Evolutionary conservation across 1,284 basidiomycete species (phyloP).

Genomic region (Xanthoconium separans): DNA sequence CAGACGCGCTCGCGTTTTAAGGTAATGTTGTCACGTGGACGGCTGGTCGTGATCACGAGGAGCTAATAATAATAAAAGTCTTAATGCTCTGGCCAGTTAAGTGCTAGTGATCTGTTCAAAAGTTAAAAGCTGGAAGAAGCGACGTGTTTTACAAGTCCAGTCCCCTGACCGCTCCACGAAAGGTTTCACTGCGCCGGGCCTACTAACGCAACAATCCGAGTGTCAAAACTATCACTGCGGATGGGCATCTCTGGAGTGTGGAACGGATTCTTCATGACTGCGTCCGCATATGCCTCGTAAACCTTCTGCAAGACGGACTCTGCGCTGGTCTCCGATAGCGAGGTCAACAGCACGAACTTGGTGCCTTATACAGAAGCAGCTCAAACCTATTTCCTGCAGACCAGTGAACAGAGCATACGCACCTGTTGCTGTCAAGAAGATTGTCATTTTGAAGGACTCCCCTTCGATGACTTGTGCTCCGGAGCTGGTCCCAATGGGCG

Average conservation of each 20-base stretch:
- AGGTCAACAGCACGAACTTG: slow-evolving; percentile 94
- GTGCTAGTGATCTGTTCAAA: background rate
- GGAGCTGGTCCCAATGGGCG: slow-evolving; percentile 78
- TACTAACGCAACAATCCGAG: slow-evolving; percentile 60
- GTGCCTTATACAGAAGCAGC: slow-evolving; percentile 61
- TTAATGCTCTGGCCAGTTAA: too few relatives aligned
- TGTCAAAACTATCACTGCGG: slow-evolving; percentile 87
- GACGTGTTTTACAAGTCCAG: background rate
- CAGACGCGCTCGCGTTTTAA: slow-evolving; percentile 14
- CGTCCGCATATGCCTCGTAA: slow-evolving; percentile 90
- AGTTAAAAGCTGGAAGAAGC: background rate
- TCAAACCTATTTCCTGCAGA: slow-evolving; percentile 1
- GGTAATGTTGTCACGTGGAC: slow-evolving; percentile 23
- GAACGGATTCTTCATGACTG: slow-evolving; percentile 99
- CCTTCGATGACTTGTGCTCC: slow-evolving; percentile 94
- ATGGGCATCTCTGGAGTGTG: slow-evolving; percentile 99
- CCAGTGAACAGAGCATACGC: slow-evolving; percentile 24
- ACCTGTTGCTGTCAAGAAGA: slow-evolving; percentile 94
- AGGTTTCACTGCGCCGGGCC: slow-evolving; percentile 41
- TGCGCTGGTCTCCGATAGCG: slow-evolving; percentile 70
- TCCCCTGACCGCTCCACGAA: background rate
- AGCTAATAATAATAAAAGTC: too few relatives aligned
- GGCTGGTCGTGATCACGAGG: background rate
- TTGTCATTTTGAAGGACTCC: slow-evolving; percentile 89
- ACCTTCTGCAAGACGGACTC: slow-evolving; percentile 78